Base-by-base conservation (phyloP, 2,329 filamentous ascomycete species). In the Massarina eburnea region DNA sequence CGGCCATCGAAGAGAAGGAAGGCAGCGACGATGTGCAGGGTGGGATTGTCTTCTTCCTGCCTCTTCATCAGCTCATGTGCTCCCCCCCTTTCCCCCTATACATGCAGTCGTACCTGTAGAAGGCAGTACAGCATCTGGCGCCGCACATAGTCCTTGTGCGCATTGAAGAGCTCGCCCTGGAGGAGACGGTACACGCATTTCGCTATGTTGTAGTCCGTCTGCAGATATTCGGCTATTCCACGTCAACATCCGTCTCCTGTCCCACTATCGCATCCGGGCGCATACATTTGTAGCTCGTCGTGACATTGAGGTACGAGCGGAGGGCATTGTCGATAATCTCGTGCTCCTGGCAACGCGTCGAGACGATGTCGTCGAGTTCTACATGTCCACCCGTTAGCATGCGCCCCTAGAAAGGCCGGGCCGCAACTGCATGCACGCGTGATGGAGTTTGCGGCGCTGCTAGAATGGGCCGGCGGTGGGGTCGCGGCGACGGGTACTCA, bases 51-150 rank as follows among this genome's bases (percentile, higher is more conserved):
- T 62, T 96, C 91, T 73, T 97, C 94, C 79, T 96, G 80, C n/a
- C 19, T 6, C 3, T 7, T 9, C 1, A 38, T 66, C 45, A 66
- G 58, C 47, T 42, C 38, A 30, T 29, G 32, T 19, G 17, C 7
- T 7, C 42, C 9, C 18, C 9, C 20, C n/a, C 14, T 30, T 18
- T 8, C 29, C 8, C 15, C 29, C 32, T 3, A 21, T 15, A 8
- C 34, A n/a, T 7, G 9, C 19, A 15, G 3, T 52, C 68, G 37
- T 71, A 83, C 81, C 74, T 85, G 81, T 42, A 96, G 74, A 41
- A 99, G 77, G 68, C 90, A 91, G 71, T 95, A 91, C 55, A 97
- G 84, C 62, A 99, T 90, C 74, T 97, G 94, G 35, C 83, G 88
- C 52, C 92, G 88, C 52, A 97, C 88, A 72, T 99, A 97, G 46